Conservation (phyloP, 164 flowering plant species). For the Chimonanthus praecox region DNA sequence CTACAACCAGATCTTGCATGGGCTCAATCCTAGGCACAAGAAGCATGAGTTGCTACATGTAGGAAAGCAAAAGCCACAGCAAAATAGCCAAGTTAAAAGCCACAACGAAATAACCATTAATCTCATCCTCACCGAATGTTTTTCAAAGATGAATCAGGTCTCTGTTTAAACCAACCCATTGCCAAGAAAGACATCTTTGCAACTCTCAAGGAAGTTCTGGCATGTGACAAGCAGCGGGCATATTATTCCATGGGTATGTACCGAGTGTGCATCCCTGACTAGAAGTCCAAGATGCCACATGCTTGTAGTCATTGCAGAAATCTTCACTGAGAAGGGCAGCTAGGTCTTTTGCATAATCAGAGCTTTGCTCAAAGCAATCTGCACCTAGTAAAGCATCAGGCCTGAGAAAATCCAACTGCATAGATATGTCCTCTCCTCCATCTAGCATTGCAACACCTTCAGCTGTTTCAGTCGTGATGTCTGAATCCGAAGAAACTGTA, state of each 20-base stretch:
- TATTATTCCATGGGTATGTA: constrained; percentile 40
- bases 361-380: constrained; percentile 37
- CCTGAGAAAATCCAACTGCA: constrained; percentile 14
- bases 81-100: background rate
- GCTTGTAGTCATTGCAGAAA: constrained; percentile 30
- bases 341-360: constrained; percentile 31
- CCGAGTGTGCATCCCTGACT: constrained; percentile 32
- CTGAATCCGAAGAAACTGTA: constrained; percentile 26
- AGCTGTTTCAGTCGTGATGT: constrained; percentile 37
- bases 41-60: background rate
- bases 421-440: constrained; percentile 17
- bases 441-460: constrained; percentile 25
- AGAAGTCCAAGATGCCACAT: constrained; percentile 20
- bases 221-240: constrained; percentile 50
- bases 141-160: background rate
- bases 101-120: background rate
- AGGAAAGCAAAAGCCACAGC: background rate
- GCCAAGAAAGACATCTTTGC: background rate
- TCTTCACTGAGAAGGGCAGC: constrained; percentile 46
- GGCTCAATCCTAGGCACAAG: background rate
- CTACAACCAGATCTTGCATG: background rate
- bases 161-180: background rate
- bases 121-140: background rate
- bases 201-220: constrained; percentile 31
- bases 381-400: constrained; percentile 52